These are phyloP conservation scores for Delonix regia DNA, from an alignment of 306 rosid species.

Conservation along the genomic window DNA sequence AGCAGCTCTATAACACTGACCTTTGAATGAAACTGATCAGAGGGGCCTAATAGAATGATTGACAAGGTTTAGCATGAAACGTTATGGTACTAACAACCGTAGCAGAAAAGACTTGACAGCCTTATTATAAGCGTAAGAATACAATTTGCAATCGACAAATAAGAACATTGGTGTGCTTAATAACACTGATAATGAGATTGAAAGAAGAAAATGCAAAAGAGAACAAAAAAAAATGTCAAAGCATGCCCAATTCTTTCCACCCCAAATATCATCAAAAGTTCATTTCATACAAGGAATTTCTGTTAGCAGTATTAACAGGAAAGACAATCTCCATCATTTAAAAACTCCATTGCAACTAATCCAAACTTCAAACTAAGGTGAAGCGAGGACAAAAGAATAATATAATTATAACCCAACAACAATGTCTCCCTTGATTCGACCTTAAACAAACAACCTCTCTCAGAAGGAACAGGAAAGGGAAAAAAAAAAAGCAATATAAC, in stretches of 20 bases:
- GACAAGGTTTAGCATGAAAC: not conserved
- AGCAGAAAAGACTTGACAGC: not conserved
- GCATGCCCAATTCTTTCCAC: conserved; percentile 23
- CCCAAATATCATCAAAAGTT: not conserved
- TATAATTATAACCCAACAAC: not conserved
- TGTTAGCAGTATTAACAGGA: not conserved
- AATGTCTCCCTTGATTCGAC: not conserved
- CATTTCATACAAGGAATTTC: not conserved
- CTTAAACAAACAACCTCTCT: not conserved
- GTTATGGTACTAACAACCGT: not conserved
- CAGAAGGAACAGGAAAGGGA: no score
- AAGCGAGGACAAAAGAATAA: not conserved
- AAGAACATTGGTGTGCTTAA: not conserved
- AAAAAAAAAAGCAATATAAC: not conserved
- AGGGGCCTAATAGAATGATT: conserved; percentile 24
- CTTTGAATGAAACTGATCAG: conserved; percentile 1
- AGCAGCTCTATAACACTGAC: not conserved
- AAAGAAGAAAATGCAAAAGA: not conserved
- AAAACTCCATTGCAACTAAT: not conserved
- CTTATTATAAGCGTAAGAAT: not conserved
- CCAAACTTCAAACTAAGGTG: not conserved
- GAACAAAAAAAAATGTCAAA: not conserved
- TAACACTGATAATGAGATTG: not conserved
- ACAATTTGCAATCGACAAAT: not conserved
- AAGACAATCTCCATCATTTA: not conserved